phyloP scores from a whole-genome alignment of 179 eudicot species.

The Patellifolia procumbens region DNA sequence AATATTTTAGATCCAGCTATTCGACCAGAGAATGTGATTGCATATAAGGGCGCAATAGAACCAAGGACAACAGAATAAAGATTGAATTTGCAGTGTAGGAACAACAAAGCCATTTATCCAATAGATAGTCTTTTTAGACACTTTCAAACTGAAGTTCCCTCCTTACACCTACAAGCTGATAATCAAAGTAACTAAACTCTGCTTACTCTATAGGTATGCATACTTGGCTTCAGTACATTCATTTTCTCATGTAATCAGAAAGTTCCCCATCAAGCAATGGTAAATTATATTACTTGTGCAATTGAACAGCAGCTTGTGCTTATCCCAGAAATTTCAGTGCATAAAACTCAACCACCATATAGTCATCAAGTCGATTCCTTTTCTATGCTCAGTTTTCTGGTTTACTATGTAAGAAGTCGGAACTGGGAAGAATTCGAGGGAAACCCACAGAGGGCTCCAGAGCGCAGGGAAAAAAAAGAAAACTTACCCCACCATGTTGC shows the following conservation, averaged over 20 bases:
- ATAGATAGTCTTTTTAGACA: neutral
- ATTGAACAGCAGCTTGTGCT: neutral
- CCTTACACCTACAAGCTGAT: neutral
- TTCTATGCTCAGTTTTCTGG: neutral
- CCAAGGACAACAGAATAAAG: neutral
- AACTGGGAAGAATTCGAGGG: neutral
- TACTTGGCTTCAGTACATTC: too few species aligned
- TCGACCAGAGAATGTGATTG: neutral
- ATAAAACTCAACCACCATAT: neutral
- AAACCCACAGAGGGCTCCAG: neutral
- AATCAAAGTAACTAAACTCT: too few species aligned
- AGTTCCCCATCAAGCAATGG: neutral
- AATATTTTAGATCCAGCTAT: neutral
- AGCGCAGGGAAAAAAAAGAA: neutral
- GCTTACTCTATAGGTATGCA: too few species aligned
- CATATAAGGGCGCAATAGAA: neutral
- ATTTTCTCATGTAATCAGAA: neutral
- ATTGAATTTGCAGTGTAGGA: neutral
- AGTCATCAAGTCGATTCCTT: neutral
- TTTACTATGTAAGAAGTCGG: neutral
- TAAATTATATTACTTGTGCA: neutral
- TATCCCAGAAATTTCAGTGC: neutral
- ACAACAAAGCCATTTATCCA: neutral
- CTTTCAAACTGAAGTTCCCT: neutral
- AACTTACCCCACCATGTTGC: slow-evolving; percentile 99